Evolutionary conservation across 2,329 filamentous ascomycete genomes (phyloP).

Genomic region (Incumbomyces delicatus): DNA sequence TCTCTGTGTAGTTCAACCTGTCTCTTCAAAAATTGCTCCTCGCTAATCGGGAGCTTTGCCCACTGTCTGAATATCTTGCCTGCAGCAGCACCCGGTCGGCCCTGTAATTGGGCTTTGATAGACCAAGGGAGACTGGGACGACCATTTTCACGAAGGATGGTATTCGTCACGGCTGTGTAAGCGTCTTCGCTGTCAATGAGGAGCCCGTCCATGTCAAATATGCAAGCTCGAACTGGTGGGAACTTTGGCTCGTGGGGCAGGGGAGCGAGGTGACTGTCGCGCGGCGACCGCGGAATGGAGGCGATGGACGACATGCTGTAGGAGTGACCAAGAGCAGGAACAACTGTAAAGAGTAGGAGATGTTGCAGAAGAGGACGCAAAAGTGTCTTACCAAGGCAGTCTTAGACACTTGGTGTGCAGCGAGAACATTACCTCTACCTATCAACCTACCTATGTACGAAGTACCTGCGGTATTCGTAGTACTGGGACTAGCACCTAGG

Average conservation of each 20-base stretch:
- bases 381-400: too few species aligned
- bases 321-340: too few species aligned
- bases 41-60: conserved; percentile 71
- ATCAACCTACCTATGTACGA: too few species aligned
- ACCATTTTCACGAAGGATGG: conserved; percentile 65
- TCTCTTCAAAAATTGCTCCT: conserved; percentile 55
- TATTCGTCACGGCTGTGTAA: conserved; percentile 77
- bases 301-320: too few species aligned
- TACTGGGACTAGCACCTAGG: too few species aligned
- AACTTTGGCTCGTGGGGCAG: conserved; percentile 41
- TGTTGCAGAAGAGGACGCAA: too few species aligned
- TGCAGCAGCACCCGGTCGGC: conserved; percentile 51
- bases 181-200: conserved; percentile 87
- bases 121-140: conserved; percentile 76
- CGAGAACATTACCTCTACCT: too few species aligned
- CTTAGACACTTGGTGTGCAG: too few species aligned
- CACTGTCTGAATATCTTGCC: conserved; percentile 62
- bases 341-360: too few species aligned
- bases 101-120: conserved; percentile 81
- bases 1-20: conserved; percentile 56
- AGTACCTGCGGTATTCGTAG: too few species aligned
- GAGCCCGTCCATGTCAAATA: conserved; percentile 98
- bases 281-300: too few species aligned
- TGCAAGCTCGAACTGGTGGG: conserved; percentile 74
- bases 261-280: too few species aligned